Evolutionary conservation across 2,329 filamentous ascomycete genomes (phyloP), one percentile per base, ranked within the genome.

Genomic region (Fusarium redolens): DNA sequence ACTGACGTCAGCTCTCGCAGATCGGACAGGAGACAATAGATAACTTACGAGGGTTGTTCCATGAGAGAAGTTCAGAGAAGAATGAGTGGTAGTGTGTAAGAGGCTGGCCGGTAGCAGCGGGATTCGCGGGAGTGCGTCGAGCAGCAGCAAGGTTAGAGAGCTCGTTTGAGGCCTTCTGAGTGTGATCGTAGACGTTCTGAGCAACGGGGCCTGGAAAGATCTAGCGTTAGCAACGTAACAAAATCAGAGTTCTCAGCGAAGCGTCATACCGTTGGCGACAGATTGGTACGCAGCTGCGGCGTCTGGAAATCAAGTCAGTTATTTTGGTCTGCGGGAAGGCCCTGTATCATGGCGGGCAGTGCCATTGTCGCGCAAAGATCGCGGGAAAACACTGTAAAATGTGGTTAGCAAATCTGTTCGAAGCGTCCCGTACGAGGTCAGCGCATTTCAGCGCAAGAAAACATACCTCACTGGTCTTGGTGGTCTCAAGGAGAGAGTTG

Each of bases 21-120:
- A 28, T 38, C 41, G 37, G 10, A 18, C 37, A 45, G 51, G 58
- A 28, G 55, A 50, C 31, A 45, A 28, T 51, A 38, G 41, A 69
- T 35, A 31, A 85, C 88, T 79, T 85, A 90, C 90, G 88, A 79
- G 90, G 90, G 80, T 91, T 90, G 79, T 91, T 86, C 90, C 91
- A 92, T 74, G 90, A 92, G 69, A 93, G 84, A 64, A 93, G 86
- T 80, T 91, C 89, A 56, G 87, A 88, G 82, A 93, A 92, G 83
- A 92, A 89, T 20, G 90, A 92, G 84, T 92, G 90, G 81, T 92
- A 93, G 82, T 92, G 89, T 66, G 90, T 92, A 78, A 92, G 82
- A 56, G 87, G 87, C 81, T 92, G 89, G 76, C 88, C 89, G 51
- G 88, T 90, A 69, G 88, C 88, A 77, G 89, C 85, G 38, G 85